phyloP scores from a whole-genome alignment of 768 basidiomycete species.

The Calocybe gangraenosa region DNA sequence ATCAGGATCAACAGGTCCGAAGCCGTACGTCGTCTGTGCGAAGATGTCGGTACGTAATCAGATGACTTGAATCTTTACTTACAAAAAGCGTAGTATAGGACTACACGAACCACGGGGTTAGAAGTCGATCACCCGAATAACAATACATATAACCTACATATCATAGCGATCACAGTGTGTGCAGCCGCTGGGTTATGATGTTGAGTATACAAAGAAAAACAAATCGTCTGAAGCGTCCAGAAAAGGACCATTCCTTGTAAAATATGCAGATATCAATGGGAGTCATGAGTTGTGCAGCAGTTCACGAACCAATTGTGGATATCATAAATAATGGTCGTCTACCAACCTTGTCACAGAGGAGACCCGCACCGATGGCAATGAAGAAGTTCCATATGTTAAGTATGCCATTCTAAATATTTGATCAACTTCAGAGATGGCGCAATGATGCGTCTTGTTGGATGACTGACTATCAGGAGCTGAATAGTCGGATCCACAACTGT shows the following conservation, averaged over 20 bases:
- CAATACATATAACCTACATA: constrained; percentile 19
- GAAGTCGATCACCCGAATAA: not conserved
- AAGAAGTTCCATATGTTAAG: constrained; percentile 55
- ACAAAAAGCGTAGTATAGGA: constrained; percentile 31
- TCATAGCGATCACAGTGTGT: constrained; percentile 54
- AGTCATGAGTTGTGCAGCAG: not conserved
- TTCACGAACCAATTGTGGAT: constrained; percentile 36
- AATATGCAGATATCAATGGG: constrained; percentile 2
- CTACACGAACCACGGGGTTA: constrained; percentile 5
- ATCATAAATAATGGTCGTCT: constrained; percentile 47
- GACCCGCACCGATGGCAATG: constrained; percentile 44
- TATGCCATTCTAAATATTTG: constrained; percentile 42
- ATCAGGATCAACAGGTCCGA: not conserved
- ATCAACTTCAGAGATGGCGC: constrained; percentile 1
- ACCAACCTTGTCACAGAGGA: constrained; percentile 46
- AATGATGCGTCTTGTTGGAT: constrained; percentile 22
- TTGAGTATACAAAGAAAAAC: constrained; percentile 34
- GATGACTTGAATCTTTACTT: constrained; percentile 9
- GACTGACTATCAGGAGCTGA: constrained; percentile 29
- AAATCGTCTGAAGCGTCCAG: constrained; percentile 55
- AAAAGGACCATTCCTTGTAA: constrained; percentile 47
- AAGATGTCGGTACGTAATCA: not conserved
- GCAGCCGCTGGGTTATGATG: constrained; percentile 36
- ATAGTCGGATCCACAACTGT: constrained; percentile 35
- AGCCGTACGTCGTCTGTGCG: not conserved